Percentiles rank a stretch among this genome's conserved stretches.
Conservation (phyloP, 495 filamentous ascomycete genomes). For the Sporormia fimetaria region DNA sequence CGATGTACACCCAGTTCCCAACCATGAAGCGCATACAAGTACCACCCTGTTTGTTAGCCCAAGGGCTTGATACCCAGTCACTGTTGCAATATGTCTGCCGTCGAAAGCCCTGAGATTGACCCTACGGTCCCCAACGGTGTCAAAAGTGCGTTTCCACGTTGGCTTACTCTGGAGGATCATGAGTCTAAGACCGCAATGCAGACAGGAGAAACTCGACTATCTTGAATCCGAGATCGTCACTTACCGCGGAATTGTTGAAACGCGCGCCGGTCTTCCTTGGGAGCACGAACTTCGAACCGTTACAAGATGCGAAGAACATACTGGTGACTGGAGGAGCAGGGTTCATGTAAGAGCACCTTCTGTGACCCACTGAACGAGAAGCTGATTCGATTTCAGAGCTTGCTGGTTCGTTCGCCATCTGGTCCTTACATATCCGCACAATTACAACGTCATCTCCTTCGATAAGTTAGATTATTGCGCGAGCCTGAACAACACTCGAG, state of each 20-base stretch:
- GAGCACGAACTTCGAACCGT: slow-evolving; percentile 50
- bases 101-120: slow-evolving; percentile 10
- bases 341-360: slow-evolving; percentile 46
- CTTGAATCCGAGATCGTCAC: slow-evolving; percentile 22
- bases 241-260: slow-evolving; percentile 41
- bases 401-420: slow-evolving; percentile 66
- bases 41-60: no score
- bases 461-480: slow-evolving; percentile 68
- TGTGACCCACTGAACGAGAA: neutral
- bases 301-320: slow-evolving; percentile 54
- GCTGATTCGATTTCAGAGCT: slow-evolving; percentile 35
- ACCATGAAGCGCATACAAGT: no score
- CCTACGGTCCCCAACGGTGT: slow-evolving; percentile 1
- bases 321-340: slow-evolving; percentile 63
- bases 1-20: no score
- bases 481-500: slow-evolving; percentile 56
- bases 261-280: slow-evolving; percentile 54
- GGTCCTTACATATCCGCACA: slow-evolving; percentile 49
- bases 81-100: slow-evolving; percentile 15
- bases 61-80: no score
- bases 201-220: slow-evolving; percentile 23
- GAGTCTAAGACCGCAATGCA: slow-evolving; percentile 3
- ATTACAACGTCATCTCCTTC: slow-evolving; percentile 64
- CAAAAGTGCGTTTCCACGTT: slow-evolving; percentile 10
- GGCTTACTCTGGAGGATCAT: neutral